These are phyloP conservation scores for Closterium sp. DNA, from an alignment of 139 green algal species.

Conservation along the genomic window DNA sequence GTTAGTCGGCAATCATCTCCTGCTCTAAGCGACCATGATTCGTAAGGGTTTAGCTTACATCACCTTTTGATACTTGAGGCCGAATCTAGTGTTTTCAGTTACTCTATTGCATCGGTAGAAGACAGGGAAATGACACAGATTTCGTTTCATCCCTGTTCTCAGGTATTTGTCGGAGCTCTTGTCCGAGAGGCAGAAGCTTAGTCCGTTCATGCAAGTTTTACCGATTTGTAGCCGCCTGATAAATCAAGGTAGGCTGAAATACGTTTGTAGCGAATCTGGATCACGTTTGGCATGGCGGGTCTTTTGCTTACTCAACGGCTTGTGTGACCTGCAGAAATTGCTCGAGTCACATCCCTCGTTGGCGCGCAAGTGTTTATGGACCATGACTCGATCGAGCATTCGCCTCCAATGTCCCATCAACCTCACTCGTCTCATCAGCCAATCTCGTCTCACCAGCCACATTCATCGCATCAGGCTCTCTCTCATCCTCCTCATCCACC, in stretches of 20 bases:
- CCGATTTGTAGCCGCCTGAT: conserved; percentile 22
- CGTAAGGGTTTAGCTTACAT: background rate
- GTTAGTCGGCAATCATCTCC: background rate
- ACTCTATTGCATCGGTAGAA: background rate
- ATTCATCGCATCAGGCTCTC: background rate
- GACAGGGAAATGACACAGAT: background rate
- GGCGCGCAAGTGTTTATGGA: conserved; percentile 1
- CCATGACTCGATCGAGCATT: conserved; percentile 6
- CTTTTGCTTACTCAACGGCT: conserved; percentile 1
- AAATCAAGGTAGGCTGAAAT: conserved; percentile 8
- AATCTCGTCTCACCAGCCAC: background rate
- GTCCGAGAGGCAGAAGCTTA: conserved; percentile 20
- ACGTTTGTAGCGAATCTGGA: background rate
- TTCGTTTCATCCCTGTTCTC: background rate
- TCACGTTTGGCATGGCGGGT: background rate
- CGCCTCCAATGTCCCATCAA: background rate
- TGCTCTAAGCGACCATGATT: conserved; percentile 2
- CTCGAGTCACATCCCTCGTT: conserved; percentile 15
- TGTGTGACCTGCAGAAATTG: conserved; percentile 26
- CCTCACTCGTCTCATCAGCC: background rate
- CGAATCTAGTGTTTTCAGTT: background rate
- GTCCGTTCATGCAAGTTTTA: conserved; percentile 26
- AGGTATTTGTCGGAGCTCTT: conserved; percentile 32
- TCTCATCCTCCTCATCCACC: background rate
- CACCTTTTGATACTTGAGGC: background rate